phyloP scores from a whole-genome alignment of 2,329 filamentous ascomycete genomes.

The Verticillium tricorpus region DNA sequence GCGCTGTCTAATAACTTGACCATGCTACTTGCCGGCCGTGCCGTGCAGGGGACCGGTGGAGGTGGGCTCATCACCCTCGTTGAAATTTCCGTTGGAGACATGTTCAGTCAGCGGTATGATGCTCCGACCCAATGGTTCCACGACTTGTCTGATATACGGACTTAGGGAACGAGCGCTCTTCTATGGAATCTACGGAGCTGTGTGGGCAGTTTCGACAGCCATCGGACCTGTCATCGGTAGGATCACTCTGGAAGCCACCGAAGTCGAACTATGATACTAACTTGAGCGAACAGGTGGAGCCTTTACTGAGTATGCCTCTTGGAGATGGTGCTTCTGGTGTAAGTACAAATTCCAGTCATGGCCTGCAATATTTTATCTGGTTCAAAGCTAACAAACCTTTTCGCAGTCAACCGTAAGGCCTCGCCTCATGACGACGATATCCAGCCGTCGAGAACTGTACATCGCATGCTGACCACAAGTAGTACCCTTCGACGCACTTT shows the following conservation, averaged over 20 bases:
- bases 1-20: constrained; percentile 14
- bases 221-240: constrained; percentile 50
- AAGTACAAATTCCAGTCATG: not conserved
- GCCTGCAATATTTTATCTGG: no score
- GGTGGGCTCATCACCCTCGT: constrained; percentile 30
- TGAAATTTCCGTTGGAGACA: constrained; percentile 30
- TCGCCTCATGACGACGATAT: no score
- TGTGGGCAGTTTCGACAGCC: constrained; percentile 50
- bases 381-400: constrained; percentile 12
- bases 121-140: not conserved
- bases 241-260: not conserved
- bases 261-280: not conserved
- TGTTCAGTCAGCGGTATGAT: constrained; percentile 24
- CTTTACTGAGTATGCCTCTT: constrained; percentile 50
- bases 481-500: not conserved
- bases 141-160: not conserved
- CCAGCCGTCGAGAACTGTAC: no score
- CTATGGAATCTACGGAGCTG: constrained; percentile 52
- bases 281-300: constrained; percentile 28
- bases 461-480: not conserved
- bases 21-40: constrained; percentile 25
- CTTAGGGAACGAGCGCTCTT: constrained; percentile 26
- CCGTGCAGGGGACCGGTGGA: constrained; percentile 29
- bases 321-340: constrained; percentile 48
- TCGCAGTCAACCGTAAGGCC: constrained; percentile 35